phyloP scores from a whole-genome alignment of 108 stramenopile species.

The Bacterosira constricta region DNA sequence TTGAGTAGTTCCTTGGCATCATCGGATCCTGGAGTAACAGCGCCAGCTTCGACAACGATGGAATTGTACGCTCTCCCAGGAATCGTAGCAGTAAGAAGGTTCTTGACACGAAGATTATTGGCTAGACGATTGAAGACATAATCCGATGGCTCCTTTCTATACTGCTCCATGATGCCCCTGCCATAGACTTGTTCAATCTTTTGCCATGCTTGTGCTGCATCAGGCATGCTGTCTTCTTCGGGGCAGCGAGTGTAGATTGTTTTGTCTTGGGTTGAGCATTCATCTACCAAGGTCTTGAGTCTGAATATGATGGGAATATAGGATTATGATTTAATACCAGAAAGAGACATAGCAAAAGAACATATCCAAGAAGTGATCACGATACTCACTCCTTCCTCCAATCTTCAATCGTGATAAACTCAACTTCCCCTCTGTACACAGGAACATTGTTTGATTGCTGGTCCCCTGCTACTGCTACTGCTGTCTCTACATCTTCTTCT shows the following conservation, averaged over 20 bases:
- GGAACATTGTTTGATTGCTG: constrained; percentile 30
- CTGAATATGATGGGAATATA: too few species aligned
- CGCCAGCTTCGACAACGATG: constrained; percentile 35
- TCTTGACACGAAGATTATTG: constrained; percentile 25
- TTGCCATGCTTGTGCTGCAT: constrained; percentile 55
- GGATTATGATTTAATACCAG: too few species aligned
- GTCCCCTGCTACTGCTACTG: too few species aligned
- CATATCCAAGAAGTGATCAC: too few species aligned
- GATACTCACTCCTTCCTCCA: constrained; percentile 56
- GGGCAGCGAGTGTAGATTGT: constrained; percentile 33
- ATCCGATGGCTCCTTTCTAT: neutral
- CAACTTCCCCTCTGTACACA: constrained; percentile 45
- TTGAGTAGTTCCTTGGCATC: constrained; percentile 28
- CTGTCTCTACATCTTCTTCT: too few species aligned
- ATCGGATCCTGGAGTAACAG: constrained; percentile 16
- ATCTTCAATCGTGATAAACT: constrained; percentile 50
- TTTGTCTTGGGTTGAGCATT: constrained; percentile 49
- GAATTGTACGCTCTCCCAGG: constrained; percentile 40
- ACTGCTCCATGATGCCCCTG: constrained; percentile 29
- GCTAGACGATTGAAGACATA: constrained; percentile 20
- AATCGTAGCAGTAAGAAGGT: constrained; percentile 22
- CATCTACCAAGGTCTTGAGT: constrained; percentile 44
- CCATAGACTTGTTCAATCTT: constrained; percentile 65
- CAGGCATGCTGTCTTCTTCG: constrained; percentile 16
- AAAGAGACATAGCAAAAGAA: too few species aligned